phyloP scores from a whole-genome alignment of 1,284 basidiomycete species.

The Phlebopus sp. region DNA sequence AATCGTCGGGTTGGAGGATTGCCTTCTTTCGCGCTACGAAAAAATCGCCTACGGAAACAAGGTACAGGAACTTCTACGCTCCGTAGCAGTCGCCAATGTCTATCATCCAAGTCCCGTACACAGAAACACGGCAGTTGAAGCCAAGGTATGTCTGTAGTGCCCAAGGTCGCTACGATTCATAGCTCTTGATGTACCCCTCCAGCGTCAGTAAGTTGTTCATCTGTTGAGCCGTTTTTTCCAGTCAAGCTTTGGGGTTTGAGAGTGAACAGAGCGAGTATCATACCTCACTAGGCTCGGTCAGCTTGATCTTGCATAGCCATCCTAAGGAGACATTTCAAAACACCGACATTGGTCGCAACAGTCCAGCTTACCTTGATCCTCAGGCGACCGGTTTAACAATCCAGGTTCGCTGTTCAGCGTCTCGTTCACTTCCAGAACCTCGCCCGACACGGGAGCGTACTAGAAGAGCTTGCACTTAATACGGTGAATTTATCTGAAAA shows the following conservation, averaged over 20 bases:
- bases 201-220: slow-evolving; percentile 73
- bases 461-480: slow-evolving; percentile 29
- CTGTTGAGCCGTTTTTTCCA: slow-evolving; percentile 43
- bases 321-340: slow-evolving; percentile 46
- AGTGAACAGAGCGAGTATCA: slow-evolving; percentile 12
- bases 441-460: slow-evolving; percentile 93
- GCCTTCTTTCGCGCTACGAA: not conserved
- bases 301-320: slow-evolving; percentile 93
- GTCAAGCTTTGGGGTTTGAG: not conserved
- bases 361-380: slow-evolving; percentile 68
- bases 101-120: too few species aligned
- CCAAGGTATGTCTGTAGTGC: slow-evolving; percentile 13
- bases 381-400: slow-evolving; percentile 88
- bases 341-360: not conserved
- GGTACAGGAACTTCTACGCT: not conserved
- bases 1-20: not conserved
- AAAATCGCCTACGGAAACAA: too few species aligned
- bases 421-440: slow-evolving; percentile 79
- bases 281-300: slow-evolving; percentile 77
- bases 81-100: too few species aligned
- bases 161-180: slow-evolving; percentile 42
- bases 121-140: slow-evolving; percentile 33
- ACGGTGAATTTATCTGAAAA: not conserved
- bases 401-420: slow-evolving; percentile 68
- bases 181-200: slow-evolving; percentile 77